Conservation (phyloP, 2,329 filamentous ascomycete species). For the Colletotrichum sp. region DNA sequence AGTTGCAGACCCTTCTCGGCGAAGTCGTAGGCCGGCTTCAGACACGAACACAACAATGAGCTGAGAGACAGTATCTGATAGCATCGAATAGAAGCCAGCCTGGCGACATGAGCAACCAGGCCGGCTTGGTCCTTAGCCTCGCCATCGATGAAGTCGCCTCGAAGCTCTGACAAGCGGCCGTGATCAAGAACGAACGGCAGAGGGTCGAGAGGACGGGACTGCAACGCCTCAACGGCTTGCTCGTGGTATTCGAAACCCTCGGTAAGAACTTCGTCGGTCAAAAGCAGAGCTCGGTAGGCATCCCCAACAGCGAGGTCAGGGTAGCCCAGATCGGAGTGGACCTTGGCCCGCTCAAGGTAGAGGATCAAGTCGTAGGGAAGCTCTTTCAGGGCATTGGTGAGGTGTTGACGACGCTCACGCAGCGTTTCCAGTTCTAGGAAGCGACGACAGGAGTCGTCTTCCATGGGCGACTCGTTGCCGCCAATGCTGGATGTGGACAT, state of each 20-base stretch:
- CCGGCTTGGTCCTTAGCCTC: conserved; percentile 37
- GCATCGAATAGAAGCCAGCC: conserved; percentile 58
- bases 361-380: conserved; percentile 67
- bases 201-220: conserved; percentile 38
- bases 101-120: conserved; percentile 46
- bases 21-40: conserved; percentile 72
- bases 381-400: conserved; percentile 60
- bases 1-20: conserved; percentile 64
- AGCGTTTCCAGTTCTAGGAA: conserved; percentile 41
- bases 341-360: conserved; percentile 71
- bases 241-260: conserved; percentile 86
- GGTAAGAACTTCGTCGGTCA: conserved; percentile 81
- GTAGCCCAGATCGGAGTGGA: conserved; percentile 79
- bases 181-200: conserved; percentile 52
- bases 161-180: conserved; percentile 38
- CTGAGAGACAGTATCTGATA: conserved; percentile 64
- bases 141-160: conserved; percentile 36
- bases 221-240: conserved; percentile 60
- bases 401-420: conserved; percentile 58
- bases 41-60: conserved; percentile 69
- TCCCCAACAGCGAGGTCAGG: conserved; percentile 90
- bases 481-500: conserved; percentile 13
- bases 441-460: neutral
- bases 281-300: conserved; percentile 86
- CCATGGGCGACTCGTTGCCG: conserved; percentile 9